Evolutionary conservation across 495 filamentous ascomycete species (phyloP).

Genomic region (Podospora didyma): DNA sequence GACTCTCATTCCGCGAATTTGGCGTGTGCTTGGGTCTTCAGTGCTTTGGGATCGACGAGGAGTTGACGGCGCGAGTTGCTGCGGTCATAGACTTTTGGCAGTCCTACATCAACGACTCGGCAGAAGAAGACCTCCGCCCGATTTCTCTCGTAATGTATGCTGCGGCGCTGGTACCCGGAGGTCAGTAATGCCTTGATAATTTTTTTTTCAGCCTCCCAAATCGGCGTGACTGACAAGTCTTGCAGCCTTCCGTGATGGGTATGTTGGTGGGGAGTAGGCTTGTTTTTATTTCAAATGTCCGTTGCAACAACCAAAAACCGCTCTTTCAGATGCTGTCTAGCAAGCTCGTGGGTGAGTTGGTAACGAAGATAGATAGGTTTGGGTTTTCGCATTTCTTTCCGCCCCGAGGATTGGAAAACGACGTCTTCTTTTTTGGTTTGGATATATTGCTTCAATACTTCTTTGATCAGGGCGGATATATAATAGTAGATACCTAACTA

Average conservation of each 20-base stretch:
- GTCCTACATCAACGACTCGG: conserved; percentile 37
- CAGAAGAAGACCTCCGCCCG: conserved; percentile 49
- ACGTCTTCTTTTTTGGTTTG: no score
- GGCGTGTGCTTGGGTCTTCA: conserved; percentile 54
- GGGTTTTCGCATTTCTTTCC: no score
- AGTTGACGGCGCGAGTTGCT: conserved; percentile 37
- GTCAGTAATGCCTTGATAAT: conserved; percentile 38
- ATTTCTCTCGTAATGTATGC: conserved; percentile 67
- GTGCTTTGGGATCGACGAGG: conserved; percentile 47
- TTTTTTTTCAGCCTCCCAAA: no score
- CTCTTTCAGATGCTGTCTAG: no score
- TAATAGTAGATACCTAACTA: no score
- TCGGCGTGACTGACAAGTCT: conserved; percentile 5
- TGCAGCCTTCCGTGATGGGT: conserved; percentile 16
- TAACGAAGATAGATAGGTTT: no score
- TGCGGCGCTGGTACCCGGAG: conserved; percentile 57
- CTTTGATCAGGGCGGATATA: no score
- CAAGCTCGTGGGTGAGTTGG: no score
- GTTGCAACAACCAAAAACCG: no score
- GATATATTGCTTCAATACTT: no score
- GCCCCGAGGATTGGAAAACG: no score
- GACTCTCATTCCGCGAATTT: conserved; percentile 64
- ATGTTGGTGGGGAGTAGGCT: neutral
- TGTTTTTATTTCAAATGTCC: no score
- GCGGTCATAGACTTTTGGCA: conserved; percentile 53